Evolutionary conservation across 768 basidiomycete genomes (phyloP).

Genomic region (Termitomyces sp.): DNA sequence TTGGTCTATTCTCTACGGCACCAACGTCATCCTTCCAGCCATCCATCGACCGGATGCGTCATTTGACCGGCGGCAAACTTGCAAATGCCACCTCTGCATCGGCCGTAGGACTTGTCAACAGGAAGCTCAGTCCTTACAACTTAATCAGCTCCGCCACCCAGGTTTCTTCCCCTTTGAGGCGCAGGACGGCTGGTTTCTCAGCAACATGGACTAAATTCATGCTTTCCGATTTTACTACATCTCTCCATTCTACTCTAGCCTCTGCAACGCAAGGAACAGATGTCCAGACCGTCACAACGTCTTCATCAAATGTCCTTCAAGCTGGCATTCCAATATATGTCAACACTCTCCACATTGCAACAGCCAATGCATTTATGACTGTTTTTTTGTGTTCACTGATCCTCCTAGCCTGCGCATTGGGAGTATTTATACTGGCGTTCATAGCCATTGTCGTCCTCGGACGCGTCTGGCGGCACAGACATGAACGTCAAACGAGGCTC

Average conservation of each 20-base stretch:
- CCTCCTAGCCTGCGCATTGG: slow-evolving; percentile 57
- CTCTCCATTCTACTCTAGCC: slow-evolving; percentile 7
- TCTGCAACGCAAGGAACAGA: slow-evolving; percentile 30
- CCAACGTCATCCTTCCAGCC: slow-evolving; percentile 60
- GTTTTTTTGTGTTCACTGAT: slow-evolving; percentile 76
- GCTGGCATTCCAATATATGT: slow-evolving; percentile 84
- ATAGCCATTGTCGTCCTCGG: slow-evolving; percentile 35
- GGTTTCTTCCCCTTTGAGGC: not conserved
- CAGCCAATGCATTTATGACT: slow-evolving; percentile 89
- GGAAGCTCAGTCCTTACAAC: slow-evolving; percentile 81
- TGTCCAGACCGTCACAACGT: slow-evolving; percentile 65
- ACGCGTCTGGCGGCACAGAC: slow-evolving; percentile 18
- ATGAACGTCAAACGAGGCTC: slow-evolving; percentile 12
- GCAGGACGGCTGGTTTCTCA: slow-evolving; percentile 2
- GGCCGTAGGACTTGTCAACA: slow-evolving; percentile 75
- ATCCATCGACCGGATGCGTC: slow-evolving; percentile 81
- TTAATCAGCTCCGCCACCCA: not conserved
- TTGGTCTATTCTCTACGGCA: slow-evolving; percentile 67
- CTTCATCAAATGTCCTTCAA: slow-evolving; percentile 65
- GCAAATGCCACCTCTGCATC: slow-evolving; percentile 57
- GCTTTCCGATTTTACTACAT: not conserved
- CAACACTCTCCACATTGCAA: slow-evolving; percentile 74
- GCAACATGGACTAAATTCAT: not conserved
- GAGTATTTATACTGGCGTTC: slow-evolving; percentile 52
- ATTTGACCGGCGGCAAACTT: slow-evolving; percentile 76